Percentiles rank a stretch among this genome's conserved stretches.
Conservation (phyloP, 495 filamentous ascomycete genomes). For the Daldinia decipiens region DNA sequence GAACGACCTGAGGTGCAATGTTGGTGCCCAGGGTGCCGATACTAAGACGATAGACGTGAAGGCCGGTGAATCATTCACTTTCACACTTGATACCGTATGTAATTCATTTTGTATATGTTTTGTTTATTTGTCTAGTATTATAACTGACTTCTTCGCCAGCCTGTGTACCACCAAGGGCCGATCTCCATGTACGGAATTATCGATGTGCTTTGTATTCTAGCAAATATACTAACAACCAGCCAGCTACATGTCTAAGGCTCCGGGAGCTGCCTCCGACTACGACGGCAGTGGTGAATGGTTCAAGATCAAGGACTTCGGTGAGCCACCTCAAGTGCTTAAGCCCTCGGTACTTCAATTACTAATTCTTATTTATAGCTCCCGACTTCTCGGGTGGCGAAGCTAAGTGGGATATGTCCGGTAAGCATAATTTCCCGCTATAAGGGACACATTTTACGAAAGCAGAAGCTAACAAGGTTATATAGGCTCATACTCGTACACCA, state of each 20-base stretch:
- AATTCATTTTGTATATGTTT: not conserved
- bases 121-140: not conserved
- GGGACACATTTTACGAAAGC: not conserved
- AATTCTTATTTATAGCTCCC: slow-evolving; percentile 33
- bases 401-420: slow-evolving; percentile 38
- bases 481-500: slow-evolving; percentile 57
- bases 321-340: not conserved
- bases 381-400: slow-evolving; percentile 48
- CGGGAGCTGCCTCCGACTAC: slow-evolving; percentile 51
- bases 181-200: slow-evolving; percentile 50
- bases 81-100: slow-evolving; percentile 51
- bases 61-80: slow-evolving; percentile 56
- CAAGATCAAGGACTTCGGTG: slow-evolving; percentile 55
- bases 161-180: slow-evolving; percentile 65
- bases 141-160: slow-evolving; percentile 28
- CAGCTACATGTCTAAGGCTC: slow-evolving; percentile 58
- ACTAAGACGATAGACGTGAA: slow-evolving; percentile 54
- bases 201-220: not conserved
- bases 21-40: slow-evolving; percentile 54
- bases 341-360: not conserved
- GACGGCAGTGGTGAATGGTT: slow-evolving; percentile 57
- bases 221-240: not conserved
- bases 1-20: slow-evolving; percentile 63
- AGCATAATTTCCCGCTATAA: not conserved
- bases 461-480: not conserved